Evolutionary conservation across 2,329 filamentous ascomycete species (phyloP), one percentile per base, ranked within the genome.

Genomic region (Xylaria sp.): DNA sequence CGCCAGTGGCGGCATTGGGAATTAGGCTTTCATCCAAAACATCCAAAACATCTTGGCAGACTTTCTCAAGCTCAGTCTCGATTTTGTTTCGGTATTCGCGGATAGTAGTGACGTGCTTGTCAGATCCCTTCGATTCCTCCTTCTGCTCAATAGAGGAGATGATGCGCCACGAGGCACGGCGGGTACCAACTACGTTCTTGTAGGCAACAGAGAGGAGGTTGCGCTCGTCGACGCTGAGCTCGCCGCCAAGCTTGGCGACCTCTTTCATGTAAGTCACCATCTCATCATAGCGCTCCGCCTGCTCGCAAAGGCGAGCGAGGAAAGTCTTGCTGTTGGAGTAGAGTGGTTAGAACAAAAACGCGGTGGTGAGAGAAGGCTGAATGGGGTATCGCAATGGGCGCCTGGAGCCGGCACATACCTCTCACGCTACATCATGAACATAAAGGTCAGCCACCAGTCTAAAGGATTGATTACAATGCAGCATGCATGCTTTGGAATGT

Each of bases 181-280:
- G 92, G 81, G 96, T 97, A 79, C 96, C 95, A 79, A 99, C 93
- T 70, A 99, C 96, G 85, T 99, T 99, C 93, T 99, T 99, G 91
- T 99, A 99, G 82, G 95, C 95, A 79, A 98, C 96, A 75, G 93
- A 97, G 75, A 99, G 91, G 74, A 99, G 92, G 87, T 98, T 98
- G 84, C 95, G 93, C 91, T 99, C 96, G 83, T 98, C 95, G 78
- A 98, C 95, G 74, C 90, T 91, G 79, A 95, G 91, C 84, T 94
- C 92, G 78, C 88, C 87, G 76, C 87, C 89, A 76, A 91, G 82
- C 86, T 97, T 97, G 84, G 95, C 95, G 79, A 98, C 95, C 91
- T 97, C 94, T 93, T 98, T 98, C 96, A 98, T 98, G 88, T 95
- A 97, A 81, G 91, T 94, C 78, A 98, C 95, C 95, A 98, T 98